Base-by-base conservation (phyloP, 2,329 filamentous ascomycete genomes). In the Fusarium floridanum region DNA sequence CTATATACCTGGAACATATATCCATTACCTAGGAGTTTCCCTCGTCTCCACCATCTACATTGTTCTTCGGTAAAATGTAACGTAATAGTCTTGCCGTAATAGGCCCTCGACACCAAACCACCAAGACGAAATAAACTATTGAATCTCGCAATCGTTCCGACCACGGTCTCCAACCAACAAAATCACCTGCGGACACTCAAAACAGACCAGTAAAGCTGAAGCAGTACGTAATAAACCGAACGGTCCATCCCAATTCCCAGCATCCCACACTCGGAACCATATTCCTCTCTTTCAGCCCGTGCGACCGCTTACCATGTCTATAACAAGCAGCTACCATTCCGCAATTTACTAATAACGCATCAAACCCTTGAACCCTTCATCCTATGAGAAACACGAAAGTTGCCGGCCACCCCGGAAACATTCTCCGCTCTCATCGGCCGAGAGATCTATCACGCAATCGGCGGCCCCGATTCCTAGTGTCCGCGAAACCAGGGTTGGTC, bases 61-160 rank as follows among this genome's bases (percentile, higher is more conserved):
- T 27, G 24, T 27, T 17, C 4, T 5, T 50, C 5, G 29, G 45
- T 29, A n/a, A 29, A 50, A 27, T 50, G 22, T 24, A 50, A 50
- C 45, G 45, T 50, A 50, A 27, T 50, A n/a, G 45, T 11, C 45
- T 27, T n/a, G 24, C 22, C 5, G 16, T 55, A 16, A 32, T 14
- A 32, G 48, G 17, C 5, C 27, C 17, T 55, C 20, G 48, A 53
- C 48, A 50, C 24, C 22, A 16, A 48, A 27, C 22, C 45, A 50
- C n/a, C 55, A 57, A 57, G 55, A 57, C 55, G 55, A 27, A 57
- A 57, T 57, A 57, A 57, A 39, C 55, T 57, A 57, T 57, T 36
- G 34, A 37, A 57, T 36, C 34, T 57, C 55, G 55, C 55, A 57
- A 57, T 57, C 55, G 34, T 32, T 55, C 48, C 48, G 48, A 32